A percentile compares a stretch with the other conserved stretches of the same genome.
Conservation (phyloP, 345 rosid genomes). For the Ailanthus altissimus region DNA sequence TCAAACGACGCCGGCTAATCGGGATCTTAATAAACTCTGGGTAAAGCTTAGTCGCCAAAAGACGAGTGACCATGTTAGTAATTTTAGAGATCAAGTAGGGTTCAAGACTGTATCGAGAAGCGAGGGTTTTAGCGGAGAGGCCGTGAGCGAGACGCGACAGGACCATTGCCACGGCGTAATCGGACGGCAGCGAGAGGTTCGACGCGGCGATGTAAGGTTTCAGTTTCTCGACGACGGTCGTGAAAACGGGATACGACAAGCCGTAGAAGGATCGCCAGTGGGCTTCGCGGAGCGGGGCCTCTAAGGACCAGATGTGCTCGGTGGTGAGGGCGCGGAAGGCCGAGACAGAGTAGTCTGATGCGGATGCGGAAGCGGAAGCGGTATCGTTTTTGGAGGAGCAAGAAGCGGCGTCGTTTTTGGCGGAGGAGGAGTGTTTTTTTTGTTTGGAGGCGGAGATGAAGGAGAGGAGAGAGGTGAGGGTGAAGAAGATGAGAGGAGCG, state of each 20-base stretch:
- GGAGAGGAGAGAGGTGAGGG: slow-evolving; percentile 59
- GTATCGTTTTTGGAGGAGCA: slow-evolving; percentile 29
- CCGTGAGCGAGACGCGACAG: slow-evolving; percentile 88
- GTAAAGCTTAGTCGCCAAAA: slow-evolving; percentile 86
- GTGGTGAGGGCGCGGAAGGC: slow-evolving; percentile 90
- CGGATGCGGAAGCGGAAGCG: slow-evolving; percentile 40
- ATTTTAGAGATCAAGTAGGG: slow-evolving; percentile 91
- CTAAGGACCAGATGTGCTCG: slow-evolving; percentile 86
- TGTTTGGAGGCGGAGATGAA: slow-evolving; percentile 45
- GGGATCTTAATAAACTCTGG: slow-evolving; percentile 94
- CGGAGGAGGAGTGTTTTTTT: slow-evolving; percentile 22
- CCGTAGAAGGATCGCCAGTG: slow-evolving; percentile 91
- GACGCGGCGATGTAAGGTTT: slow-evolving; percentile 86
- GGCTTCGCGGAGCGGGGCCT: slow-evolving; percentile 82
- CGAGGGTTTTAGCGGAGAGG: slow-evolving; percentile 69
- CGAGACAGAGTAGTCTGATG: slow-evolving; percentile 70
- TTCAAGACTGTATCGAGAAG: slow-evolving; percentile 74
- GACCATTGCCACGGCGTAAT: slow-evolving; percentile 94
- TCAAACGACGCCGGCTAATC: slow-evolving; percentile 71
- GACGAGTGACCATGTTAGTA: slow-evolving; percentile 93
- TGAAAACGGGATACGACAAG: slow-evolving; percentile 83
- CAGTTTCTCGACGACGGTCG: slow-evolving; percentile 87
- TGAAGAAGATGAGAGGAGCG: slow-evolving; percentile 57
- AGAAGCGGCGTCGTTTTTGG: slow-evolving; percentile 19
- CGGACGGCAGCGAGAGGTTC: slow-evolving; percentile 89